phyloP scores from a whole-genome alignment of 441 rosid species.

The Gossypium davidsonii region DNA sequence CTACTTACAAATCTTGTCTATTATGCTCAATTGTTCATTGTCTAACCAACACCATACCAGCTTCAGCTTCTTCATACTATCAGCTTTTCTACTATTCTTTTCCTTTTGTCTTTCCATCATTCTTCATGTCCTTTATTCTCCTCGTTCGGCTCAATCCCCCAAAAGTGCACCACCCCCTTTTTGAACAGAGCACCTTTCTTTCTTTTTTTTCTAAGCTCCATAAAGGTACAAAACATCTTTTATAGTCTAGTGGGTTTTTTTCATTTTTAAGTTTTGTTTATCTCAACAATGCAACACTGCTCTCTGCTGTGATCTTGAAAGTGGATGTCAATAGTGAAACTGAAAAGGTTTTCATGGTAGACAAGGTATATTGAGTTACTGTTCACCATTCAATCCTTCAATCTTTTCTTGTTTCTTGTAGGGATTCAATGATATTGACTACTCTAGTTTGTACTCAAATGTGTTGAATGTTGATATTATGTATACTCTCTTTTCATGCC shows the following conservation, averaged over 20 bases:
- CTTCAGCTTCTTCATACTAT: slow-evolving; percentile 6
- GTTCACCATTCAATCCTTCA: neutral
- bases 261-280: neutral
- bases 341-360: slow-evolving; percentile 36
- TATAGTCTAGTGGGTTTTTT: slow-evolving; percentile 10
- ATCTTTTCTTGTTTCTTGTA: neutral
- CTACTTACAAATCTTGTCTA: slow-evolving; percentile 13
- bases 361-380: slow-evolving; percentile 33
- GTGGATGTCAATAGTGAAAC: slow-evolving; percentile 50
- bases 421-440: neutral
- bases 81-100: slow-evolving; percentile 5
- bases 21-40: slow-evolving; percentile 14
- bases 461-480: neutral
- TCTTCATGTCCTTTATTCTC: neutral
- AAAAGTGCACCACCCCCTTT: slow-evolving; percentile 12
- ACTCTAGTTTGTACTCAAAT: neutral
- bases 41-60: slow-evolving; percentile 20
- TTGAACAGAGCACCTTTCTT: slow-evolving; percentile 9
- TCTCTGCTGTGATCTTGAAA: slow-evolving; percentile 32
- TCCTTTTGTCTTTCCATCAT: neutral
- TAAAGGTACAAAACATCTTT: neutral
- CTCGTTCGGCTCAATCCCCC: slow-evolving; percentile 7
- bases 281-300: slow-evolving; percentile 31
- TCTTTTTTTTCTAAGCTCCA: neutral
- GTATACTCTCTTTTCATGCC: neutral